Percentiles rank a stretch among this genome's conserved stretches.
phyloP scores from a whole-genome alignment of 176 grass and related monocot genomes.

The Dactylis glomerata region DNA sequence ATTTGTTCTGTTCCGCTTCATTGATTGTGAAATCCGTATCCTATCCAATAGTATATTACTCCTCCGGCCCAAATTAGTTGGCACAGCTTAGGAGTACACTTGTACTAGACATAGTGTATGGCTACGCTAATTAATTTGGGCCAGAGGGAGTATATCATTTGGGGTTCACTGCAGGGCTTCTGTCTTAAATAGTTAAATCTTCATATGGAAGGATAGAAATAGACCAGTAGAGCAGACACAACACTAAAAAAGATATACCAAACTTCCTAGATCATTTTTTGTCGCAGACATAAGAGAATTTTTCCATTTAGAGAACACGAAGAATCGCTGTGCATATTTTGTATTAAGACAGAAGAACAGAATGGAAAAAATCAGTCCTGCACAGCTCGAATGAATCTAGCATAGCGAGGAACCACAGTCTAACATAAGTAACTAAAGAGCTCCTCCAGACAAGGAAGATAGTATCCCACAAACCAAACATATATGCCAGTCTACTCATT shows the following conservation, averaged over 20 bases:
- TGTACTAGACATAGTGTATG: too few species aligned
- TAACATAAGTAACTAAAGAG: neutral
- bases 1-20: neutral
- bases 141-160: too few species aligned
- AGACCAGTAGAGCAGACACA: neutral
- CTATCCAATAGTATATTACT: neutral
- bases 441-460: neutral
- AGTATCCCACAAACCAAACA: neutral
- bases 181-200: neutral
- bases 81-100: too few species aligned
- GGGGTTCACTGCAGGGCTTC: neutral
- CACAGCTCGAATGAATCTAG: neutral
- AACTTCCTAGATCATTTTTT: neutral
- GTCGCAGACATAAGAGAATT: neutral
- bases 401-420: neutral
- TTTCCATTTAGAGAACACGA: neutral
- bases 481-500: neutral
- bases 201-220: neutral
- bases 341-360: neutral
- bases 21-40: neutral
- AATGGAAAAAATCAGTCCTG: neutral
- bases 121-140: too few species aligned
- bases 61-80: too few species aligned
- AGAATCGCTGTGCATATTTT: neutral
- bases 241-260: neutral